Conservation (phyloP, 2,329 filamentous ascomycete species). For the Blumeria graminis region DNA sequence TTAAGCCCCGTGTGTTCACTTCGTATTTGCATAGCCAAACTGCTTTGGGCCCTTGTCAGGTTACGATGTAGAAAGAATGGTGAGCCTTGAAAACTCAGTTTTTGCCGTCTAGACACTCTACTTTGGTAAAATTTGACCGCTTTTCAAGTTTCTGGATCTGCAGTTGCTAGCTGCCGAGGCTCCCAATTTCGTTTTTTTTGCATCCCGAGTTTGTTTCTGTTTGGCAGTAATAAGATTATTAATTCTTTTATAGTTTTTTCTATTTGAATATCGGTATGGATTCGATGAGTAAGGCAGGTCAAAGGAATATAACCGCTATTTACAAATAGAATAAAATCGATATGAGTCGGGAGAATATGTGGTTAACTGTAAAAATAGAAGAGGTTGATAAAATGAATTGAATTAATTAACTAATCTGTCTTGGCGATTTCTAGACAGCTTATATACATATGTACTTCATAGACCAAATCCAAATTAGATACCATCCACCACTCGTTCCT, state of each 20-base stretch:
- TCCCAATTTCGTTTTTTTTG: not conserved
- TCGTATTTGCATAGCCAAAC: not conserved
- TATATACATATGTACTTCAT: too few relatives aligned
- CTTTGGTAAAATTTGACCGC: not conserved
- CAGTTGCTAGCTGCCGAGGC: not conserved
- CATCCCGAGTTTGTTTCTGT: not conserved
- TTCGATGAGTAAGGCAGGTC: too few relatives aligned
- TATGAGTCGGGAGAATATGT: too few relatives aligned
- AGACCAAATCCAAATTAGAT: too few relatives aligned
- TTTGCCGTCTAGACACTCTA: not conserved
- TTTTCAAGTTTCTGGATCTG: not conserved
- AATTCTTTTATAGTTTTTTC: too few relatives aligned
- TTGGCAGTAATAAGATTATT: not conserved
- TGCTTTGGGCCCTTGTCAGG: not conserved
- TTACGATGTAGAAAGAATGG: not conserved
- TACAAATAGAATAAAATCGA: too few relatives aligned
- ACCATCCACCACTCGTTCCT: too few relatives aligned
- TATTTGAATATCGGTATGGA: too few relatives aligned
- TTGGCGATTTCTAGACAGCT: too few relatives aligned
- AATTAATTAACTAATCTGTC: not conserved
- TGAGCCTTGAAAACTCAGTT: not conserved
- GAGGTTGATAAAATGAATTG: too few relatives aligned
- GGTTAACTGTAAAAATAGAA: too few relatives aligned
- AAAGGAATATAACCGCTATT: too few relatives aligned
- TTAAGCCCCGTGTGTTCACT: not conserved